Evolutionary conservation across 176 grass and related monocot species (phyloP).

Genomic region (Puya raimondii): DNA sequence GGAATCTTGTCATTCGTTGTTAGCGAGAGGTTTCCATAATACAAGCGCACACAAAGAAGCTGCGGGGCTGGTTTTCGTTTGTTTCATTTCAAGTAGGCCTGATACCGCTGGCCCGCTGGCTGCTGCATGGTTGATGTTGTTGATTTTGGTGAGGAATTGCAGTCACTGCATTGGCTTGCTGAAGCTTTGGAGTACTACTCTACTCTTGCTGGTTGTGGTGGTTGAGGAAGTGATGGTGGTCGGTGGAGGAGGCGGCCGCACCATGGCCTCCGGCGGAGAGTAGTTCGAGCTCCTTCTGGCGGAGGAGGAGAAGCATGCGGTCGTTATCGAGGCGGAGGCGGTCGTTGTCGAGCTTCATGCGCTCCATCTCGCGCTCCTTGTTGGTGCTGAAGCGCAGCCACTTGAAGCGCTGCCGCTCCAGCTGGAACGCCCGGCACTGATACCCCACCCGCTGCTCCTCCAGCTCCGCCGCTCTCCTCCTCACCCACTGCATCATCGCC

Average conservation of each 20-base stretch:
- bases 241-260: slow-evolving; percentile 9
- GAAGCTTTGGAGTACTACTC: neutral
- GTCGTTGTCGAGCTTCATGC: slow-evolving; percentile 48
- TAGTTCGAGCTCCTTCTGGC: slow-evolving; percentile 59
- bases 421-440: slow-evolving; percentile 34
- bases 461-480: slow-evolving; percentile 45
- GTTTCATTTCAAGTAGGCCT: too few species aligned
- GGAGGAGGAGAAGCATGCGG: slow-evolving; percentile 71
- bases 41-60: too few species aligned
- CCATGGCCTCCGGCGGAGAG: neutral
- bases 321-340: slow-evolving; percentile 43
- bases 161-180: too few species aligned
- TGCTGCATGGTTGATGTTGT: too few species aligned
- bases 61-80: too few species aligned
- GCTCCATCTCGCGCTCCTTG: slow-evolving; percentile 75
- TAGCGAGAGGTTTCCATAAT: too few species aligned
- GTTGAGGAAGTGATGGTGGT: slow-evolving; percentile 9
- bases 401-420: slow-evolving; percentile 53
- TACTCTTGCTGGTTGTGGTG: slow-evolving; percentile 10
- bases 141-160: too few species aligned
- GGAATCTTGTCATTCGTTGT: too few species aligned
- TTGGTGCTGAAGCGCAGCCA: slow-evolving; percentile 65
- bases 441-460: slow-evolving; percentile 51
- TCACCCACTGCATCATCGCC: slow-evolving; percentile 43
- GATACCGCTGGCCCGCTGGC: too few species aligned